These are phyloP conservation scores for Trypanosoma vivax DNA, from an alignment of 208 protist species.

Conservation along the genomic window DNA sequence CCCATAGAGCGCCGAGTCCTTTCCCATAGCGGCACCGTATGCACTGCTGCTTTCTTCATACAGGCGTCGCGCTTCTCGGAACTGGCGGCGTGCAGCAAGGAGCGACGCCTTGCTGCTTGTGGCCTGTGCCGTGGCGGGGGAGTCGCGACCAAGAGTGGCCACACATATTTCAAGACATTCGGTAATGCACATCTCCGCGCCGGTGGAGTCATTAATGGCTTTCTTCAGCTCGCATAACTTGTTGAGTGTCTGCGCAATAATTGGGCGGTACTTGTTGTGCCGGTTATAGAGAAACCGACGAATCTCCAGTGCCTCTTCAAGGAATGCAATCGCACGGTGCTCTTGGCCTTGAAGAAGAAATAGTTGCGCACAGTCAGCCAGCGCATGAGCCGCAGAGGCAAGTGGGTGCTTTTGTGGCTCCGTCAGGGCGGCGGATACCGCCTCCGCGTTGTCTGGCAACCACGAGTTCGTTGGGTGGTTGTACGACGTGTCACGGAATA, in stretches of 20 bases:
- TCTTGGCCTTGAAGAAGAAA: constrained; percentile 68
- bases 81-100: constrained; percentile 68
- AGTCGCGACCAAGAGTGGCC: constrained; percentile 71
- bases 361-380: constrained; percentile 79
- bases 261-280: constrained; percentile 75
- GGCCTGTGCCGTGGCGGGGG: constrained; percentile 77
- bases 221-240: constrained; percentile 86
- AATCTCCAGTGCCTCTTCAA: constrained; percentile 85
- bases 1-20: constrained; percentile 65
- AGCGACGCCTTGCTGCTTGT: constrained; percentile 80
- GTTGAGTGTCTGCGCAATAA: constrained; percentile 88
- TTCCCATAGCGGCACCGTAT: constrained; percentile 67
- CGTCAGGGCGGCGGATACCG: constrained; percentile 19
- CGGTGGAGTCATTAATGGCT: constrained; percentile 62
- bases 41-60: constrained; percentile 78
- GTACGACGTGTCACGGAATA: constrained; percentile 77
- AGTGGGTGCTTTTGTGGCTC: constrained; percentile 80
- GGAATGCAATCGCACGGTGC: constrained; percentile 67
- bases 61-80: constrained; percentile 66
- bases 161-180: constrained; percentile 84
- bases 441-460: constrained; percentile 42
- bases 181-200: constrained; percentile 83
- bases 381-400: constrained; percentile 70
- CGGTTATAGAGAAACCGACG: constrained; percentile 74
- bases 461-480: constrained; percentile 76